phyloP scores from a whole-genome alignment of 2,329 filamentous ascomycete species.

The Dothidotthia symphoricarpi region DNA sequence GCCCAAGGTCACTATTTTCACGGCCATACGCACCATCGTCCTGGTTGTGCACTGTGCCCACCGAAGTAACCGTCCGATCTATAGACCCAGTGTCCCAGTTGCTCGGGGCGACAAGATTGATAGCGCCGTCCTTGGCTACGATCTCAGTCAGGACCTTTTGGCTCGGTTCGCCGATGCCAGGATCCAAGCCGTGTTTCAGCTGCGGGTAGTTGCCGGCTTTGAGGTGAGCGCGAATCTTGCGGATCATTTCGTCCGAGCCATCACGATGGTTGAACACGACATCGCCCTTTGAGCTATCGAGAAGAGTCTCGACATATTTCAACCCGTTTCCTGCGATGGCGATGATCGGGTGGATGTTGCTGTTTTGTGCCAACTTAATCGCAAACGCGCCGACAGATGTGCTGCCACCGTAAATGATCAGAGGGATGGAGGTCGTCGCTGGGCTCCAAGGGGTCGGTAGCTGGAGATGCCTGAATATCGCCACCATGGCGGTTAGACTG shows the following conservation, averaged over 20 bases:
- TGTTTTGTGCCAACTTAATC: slow-evolving; percentile 33
- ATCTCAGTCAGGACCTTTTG: background rate
- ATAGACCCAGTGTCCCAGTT: background rate
- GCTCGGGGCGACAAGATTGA: background rate
- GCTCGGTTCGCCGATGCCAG: background rate
- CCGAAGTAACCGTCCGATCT: too few species aligned
- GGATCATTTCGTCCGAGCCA: slow-evolving; percentile 45
- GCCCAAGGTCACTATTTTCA: background rate
- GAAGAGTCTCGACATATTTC: slow-evolving; percentile 30
- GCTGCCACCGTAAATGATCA: slow-evolving; percentile 39
- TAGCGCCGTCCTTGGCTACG: background rate
- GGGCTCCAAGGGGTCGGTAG: slow-evolving; percentile 40
- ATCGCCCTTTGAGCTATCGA: slow-evolving; percentile 37
- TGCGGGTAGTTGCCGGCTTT: background rate
- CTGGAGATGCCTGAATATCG: slow-evolving; percentile 40
- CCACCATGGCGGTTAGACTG: slow-evolving; percentile 43
- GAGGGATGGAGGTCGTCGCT: slow-evolving; percentile 9
- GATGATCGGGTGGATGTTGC: slow-evolving; percentile 41
- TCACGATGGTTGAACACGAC: slow-evolving; percentile 51
- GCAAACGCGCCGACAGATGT: slow-evolving; percentile 38
- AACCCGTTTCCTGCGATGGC: slow-evolving; percentile 34
- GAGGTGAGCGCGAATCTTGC: background rate
- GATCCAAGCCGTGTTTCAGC: background rate
- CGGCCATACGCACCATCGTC: background rate
- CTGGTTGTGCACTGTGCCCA: background rate